Evolutionary conservation across 2,329 filamentous ascomycete genomes (phyloP).

Genomic region (Davidsoniella virescens): DNA sequence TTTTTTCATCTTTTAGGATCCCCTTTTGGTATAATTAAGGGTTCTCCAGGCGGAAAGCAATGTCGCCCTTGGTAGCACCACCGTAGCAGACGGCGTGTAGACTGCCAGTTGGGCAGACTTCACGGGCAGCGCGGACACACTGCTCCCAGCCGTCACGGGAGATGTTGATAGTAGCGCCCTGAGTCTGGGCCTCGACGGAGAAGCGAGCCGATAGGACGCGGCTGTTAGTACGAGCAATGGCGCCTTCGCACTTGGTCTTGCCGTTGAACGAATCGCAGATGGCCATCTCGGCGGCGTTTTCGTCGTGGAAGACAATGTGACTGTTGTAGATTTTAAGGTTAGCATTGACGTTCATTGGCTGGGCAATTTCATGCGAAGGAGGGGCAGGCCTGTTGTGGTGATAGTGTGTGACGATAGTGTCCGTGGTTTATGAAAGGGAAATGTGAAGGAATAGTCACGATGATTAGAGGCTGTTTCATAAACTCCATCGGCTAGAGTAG

Average conservation of each 20-base stretch:
- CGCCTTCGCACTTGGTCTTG: slow-evolving; percentile 28
- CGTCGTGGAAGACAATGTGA: slow-evolving; percentile 32
- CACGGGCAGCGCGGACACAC: slow-evolving; percentile 35
- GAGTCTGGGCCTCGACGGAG: slow-evolving; percentile 25
- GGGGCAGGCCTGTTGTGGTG: neutral
- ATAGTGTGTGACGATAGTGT: neutral
- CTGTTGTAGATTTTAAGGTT: slow-evolving; percentile 10
- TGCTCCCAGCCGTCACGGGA: slow-evolving; percentile 36
- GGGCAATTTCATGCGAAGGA: too few species aligned
- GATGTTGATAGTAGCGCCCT: slow-evolving; percentile 34
- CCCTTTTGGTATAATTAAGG: slow-evolving; percentile 2
- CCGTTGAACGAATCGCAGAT: slow-evolving; percentile 38
- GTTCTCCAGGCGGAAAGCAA: slow-evolving; percentile 25
- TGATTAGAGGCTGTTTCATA: too few species aligned
- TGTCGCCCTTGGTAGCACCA: slow-evolving; percentile 30
- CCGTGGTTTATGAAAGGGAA: neutral
- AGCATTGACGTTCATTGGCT: neutral
- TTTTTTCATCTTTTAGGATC: neutral
- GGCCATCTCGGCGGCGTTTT: slow-evolving; percentile 29
- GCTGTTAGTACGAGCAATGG: slow-evolving; percentile 28
- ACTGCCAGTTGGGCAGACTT: slow-evolving; percentile 33
- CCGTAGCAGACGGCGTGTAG: slow-evolving; percentile 30
- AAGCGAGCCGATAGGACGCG: slow-evolving; percentile 32
- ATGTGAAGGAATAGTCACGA: neutral
- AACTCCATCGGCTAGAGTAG: too few species aligned